Percentiles rank a stretch among this genome's conserved stretches.
phyloP scores from a whole-genome alignment of 139 green algal species.

The Chlamydomonas incerta region DNA sequence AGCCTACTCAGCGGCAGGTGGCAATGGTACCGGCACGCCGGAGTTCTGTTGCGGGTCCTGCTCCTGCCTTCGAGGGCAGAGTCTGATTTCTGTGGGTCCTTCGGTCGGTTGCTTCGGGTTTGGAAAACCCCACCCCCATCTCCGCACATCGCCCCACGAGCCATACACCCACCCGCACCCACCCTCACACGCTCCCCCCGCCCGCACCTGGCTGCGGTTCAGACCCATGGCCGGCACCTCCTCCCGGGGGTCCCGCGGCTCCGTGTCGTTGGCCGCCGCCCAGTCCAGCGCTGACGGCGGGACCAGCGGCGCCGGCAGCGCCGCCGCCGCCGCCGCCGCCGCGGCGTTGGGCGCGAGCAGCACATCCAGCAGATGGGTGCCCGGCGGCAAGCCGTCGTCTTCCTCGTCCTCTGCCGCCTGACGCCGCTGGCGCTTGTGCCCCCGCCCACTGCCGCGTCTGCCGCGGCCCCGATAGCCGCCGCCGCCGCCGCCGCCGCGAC shows the following conservation, averaged over 20 bases:
- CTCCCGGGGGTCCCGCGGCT: neutral
- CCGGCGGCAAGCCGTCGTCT: constrained; percentile 35
- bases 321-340: neutral
- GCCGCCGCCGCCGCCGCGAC: neutral
- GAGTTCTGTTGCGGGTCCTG: neutral
- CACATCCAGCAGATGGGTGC: constrained; percentile 14
- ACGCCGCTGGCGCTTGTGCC: constrained; percentile 14
- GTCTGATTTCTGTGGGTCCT: too few relatives aligned
- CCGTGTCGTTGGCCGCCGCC: constrained; percentile 4
- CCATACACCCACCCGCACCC: too few relatives aligned
- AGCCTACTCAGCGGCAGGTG: neutral
- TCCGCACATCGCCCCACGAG: neutral
- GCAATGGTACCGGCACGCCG: too few relatives aligned
- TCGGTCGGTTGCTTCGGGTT: too few relatives aligned
- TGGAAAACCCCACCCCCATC: neutral
- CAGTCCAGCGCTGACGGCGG: constrained; percentile 8
- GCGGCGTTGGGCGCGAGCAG: neutral
- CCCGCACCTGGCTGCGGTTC: constrained; percentile 39
- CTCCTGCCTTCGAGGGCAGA: too few relatives aligned
- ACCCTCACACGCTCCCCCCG: too few relatives aligned
- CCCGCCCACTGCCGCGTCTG: neutral
- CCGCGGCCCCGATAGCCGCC: neutral
- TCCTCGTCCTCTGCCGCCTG: constrained; percentile 32
- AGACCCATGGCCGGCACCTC: constrained; percentile 21
- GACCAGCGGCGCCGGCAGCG: constrained; percentile 17